phyloP scores from a whole-genome alignment of 2,329 filamentous ascomycete genomes.

The Fusarium tricinctum region DNA sequence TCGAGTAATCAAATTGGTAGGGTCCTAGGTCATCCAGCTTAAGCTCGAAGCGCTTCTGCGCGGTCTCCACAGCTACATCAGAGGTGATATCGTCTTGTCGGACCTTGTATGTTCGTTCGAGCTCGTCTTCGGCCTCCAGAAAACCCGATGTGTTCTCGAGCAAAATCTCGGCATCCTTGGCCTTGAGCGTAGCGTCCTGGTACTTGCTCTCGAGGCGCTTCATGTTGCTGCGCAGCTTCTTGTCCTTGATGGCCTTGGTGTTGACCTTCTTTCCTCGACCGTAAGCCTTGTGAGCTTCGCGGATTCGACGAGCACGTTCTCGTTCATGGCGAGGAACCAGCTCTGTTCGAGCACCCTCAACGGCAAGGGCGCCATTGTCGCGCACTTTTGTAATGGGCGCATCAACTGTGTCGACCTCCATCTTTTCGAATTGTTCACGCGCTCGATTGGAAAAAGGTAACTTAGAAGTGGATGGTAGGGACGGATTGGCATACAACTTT shows the following conservation, averaged over 20 bases:
- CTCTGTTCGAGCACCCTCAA: constrained; percentile 65
- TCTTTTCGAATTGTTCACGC: constrained; percentile 45
- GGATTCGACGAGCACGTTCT: constrained; percentile 65
- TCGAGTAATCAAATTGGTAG: constrained; percentile 89
- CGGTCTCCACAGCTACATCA: constrained; percentile 83
- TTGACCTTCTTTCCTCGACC: constrained; percentile 85
- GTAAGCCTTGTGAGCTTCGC: constrained; percentile 80
- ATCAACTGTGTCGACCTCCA: constrained; percentile 57
- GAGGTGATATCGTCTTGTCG: constrained; percentile 86
- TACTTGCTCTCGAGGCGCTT: constrained; percentile 85
- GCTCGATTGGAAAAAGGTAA: constrained; percentile 26
- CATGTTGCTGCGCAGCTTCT: constrained; percentile 87
- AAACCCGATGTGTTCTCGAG: constrained; percentile 89
- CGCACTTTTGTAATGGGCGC: constrained; percentile 56
- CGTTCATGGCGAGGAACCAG: constrained; percentile 66
- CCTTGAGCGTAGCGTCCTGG: constrained; percentile 82
- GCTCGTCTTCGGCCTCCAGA: constrained; percentile 86
- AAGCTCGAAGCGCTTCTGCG: constrained; percentile 93
- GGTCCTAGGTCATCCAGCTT: constrained; percentile 86
- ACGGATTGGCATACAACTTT: constrained; percentile 50
- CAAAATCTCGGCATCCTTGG: constrained; percentile 95
- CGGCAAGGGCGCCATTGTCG: constrained; percentile 67
- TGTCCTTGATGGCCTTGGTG: constrained; percentile 82
- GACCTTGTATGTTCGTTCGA: constrained; percentile 94
- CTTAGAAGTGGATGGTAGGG: constrained; percentile 32